These are phyloP conservation scores for Rubroboletus satanas DNA, from an alignment of 768 basidiomycete species.

Conservation along the genomic window DNA sequence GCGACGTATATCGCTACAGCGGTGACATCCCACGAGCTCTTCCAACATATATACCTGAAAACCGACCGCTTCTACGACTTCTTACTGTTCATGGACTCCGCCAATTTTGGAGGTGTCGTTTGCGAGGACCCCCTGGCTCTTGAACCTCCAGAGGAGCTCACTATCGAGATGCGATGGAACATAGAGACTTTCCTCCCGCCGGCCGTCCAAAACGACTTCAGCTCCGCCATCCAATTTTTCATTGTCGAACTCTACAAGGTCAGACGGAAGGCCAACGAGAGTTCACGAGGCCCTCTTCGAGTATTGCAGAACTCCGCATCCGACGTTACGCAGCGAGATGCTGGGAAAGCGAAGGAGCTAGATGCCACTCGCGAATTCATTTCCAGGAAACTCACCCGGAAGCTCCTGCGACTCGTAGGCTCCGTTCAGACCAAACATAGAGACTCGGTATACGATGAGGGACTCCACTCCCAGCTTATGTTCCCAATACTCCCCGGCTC, in stretches of 20 bases:
- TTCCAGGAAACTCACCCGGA: conserved; percentile 73
- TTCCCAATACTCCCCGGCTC: conserved; percentile 91
- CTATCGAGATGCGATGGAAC: conserved; percentile 88
- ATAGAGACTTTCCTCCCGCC: conserved; percentile 85
- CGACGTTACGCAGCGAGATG: conserved; percentile 63
- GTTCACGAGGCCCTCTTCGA: conserved; percentile 66
- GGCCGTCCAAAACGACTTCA: conserved; percentile 76
- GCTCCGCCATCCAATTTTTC: conserved; percentile 69
- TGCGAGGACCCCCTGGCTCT: conserved; percentile 72
- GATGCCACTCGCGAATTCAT: conserved; percentile 75
- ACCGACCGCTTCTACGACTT: conserved; percentile 92
- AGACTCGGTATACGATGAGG: conserved; percentile 54
- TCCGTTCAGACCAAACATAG: conserved; percentile 58
- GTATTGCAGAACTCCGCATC: conserved; percentile 62
- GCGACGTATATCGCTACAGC: conserved; percentile 93
- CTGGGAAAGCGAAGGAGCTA: conserved; percentile 63
- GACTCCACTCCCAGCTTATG: conserved; percentile 51
- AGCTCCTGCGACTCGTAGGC: conserved; percentile 67
- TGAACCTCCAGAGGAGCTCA: conserved; percentile 64
- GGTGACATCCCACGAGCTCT: conserved; percentile 90
- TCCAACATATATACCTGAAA: conserved; percentile 86
- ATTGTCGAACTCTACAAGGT: conserved; percentile 81
- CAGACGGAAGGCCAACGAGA: conserved; percentile 57
- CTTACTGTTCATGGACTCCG: conserved; percentile 91
- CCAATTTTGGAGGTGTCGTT: conserved; percentile 88